Evolutionary conservation across 495 filamentous ascomycete genomes (phyloP), one percentile per base, ranked within the genome.

Genomic region (Rostrohypoxylon terebratum): DNA sequence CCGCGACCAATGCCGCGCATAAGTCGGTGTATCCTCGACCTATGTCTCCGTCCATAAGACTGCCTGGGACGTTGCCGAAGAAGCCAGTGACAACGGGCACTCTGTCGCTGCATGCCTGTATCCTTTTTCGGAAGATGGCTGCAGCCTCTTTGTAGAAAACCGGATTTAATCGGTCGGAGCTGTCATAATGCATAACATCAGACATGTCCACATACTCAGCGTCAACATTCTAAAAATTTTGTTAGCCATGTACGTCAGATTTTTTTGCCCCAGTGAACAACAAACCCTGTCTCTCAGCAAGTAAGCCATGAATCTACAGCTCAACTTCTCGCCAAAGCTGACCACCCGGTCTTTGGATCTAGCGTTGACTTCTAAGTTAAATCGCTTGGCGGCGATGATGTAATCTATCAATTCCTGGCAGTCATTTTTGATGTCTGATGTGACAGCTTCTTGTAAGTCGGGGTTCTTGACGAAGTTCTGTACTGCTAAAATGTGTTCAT

Each of bases 241-340:
- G 55, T 75, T 66, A 78, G 68, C 34, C n/a, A 20, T 34, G 44
- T 31, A 25, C n/a, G 20, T 2, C n/a, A 21, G 5, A 13, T 1
- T 33, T 6, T n/a, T 20, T 47, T 47, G n/a, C 9, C 36, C 34
- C 57, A 47, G 23, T 28, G 33, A 20, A 48, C 2, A 2, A 66
- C 76, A 60, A 59, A 80, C 80, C 77, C 73, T 79, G 63, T 97
- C 93, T 77, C 91, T 87, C 47, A 98, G 81, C 53, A 97, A 75
- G 11, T 91, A 89, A 9, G 94, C 87, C 89, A 99, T 91, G 74
- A 96, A 93, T 23, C 89, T 85, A 80, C 94, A 97, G 78, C 92
- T 93, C 31, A 99, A 82, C 80, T 97, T 98, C 83, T 99, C 96
- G 18, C 96, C 96, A 50, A 93, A 91, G 76, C 93, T 93, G 42